Base-by-base conservation (phyloP, 2,329 filamentous ascomycete species). In the Remersonia thermophila region DNA sequence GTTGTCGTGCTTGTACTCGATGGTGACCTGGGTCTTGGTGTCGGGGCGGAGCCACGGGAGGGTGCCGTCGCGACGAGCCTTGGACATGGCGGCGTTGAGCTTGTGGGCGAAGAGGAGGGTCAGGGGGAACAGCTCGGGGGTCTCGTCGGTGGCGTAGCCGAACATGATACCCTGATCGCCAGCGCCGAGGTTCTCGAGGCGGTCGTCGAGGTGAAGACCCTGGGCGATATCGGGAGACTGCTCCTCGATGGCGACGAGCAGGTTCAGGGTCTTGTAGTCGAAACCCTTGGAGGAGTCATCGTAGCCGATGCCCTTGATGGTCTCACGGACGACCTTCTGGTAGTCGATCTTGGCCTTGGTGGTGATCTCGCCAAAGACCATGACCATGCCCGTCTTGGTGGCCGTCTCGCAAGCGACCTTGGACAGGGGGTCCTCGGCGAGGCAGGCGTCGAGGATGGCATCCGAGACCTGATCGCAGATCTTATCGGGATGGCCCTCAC, bases 81-180 rank as follows among this genome's bases (percentile, higher is more conserved):
- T 73, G 47, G 78, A 83, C 87, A 98, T 93, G 63, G 85, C 85
- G 59, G 80, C 73, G 71, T 98, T 98, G 54, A 98, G 83, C 74
- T 87, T 86, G 78, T 98, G 91, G 57, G 91, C 82, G 58, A 96
- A 78, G 56, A 89, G 76, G 52, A 96, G 74, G 55, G 89, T 96
- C 56, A 98, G 73, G 50, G 91, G 91, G 61, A 96, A 83, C 53
- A 93, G 77, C 71, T 98, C 91, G 45, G 89, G 87, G 55, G 91
- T 96, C 77, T 98, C 91, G 58, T 98, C 91, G 56, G 91, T 94
- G 63, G 91, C 91, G 75, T 98, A 98, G 56, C 91, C 91, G 67
- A 98, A 98, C 91, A 98, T 98, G 74, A 98, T 95, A 73, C 91
- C 91, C 74, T 98, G 91, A 68, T 98, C 91, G 81, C 91, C 91